phyloP scores from a whole-genome alignment of 1,139 yeast genomes.

The Saccharomyces hybrid region DNA sequence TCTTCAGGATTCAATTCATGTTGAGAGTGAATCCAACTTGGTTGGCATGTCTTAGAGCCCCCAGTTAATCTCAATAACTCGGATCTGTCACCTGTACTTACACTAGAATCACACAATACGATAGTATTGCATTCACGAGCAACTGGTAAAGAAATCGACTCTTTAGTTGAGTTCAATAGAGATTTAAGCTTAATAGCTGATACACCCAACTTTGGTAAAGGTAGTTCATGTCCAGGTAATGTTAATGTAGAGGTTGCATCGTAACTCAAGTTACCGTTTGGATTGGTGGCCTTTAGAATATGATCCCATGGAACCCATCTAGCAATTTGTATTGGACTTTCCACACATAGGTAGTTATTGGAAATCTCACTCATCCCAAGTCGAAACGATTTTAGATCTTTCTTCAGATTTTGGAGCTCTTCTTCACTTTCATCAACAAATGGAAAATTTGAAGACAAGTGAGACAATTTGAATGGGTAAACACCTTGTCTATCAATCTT shows the following conservation, averaged over 20 bases:
- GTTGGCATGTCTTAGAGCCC: constrained; percentile 55
- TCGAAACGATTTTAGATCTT: constrained; percentile 52
- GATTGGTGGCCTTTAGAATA: constrained; percentile 52
- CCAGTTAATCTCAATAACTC: constrained; percentile 77
- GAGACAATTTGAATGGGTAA: constrained; percentile 80
- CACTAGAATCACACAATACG: constrained; percentile 42
- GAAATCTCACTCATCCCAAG: constrained; percentile 76
- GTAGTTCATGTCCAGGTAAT: constrained; percentile 65
- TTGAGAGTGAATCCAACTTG: constrained; percentile 83
- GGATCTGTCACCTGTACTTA: constrained; percentile 39
- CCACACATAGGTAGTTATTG: constrained; percentile 72
- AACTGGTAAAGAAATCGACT: constrained; percentile 42
- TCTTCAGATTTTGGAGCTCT: constrained; percentile 39
- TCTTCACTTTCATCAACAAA: constrained; percentile 35
- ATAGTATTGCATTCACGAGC: constrained; percentile 79
- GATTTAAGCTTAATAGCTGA: constrained; percentile 58
- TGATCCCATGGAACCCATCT: constrained; percentile 63
- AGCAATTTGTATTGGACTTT: constrained; percentile 65
- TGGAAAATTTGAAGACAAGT: constrained; percentile 56
- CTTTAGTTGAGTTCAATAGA: constrained; percentile 46
- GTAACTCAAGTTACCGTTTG: constrained; percentile 56
- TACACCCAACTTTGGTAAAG: constrained; percentile 63
- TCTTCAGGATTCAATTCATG: constrained; percentile 45
- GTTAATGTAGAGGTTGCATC: constrained; percentile 55
- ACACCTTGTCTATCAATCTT: constrained; percentile 77